Base-by-base conservation (phyloP, 2,329 filamentous ascomycete species). In the Samsoniella hepiali region DNA sequence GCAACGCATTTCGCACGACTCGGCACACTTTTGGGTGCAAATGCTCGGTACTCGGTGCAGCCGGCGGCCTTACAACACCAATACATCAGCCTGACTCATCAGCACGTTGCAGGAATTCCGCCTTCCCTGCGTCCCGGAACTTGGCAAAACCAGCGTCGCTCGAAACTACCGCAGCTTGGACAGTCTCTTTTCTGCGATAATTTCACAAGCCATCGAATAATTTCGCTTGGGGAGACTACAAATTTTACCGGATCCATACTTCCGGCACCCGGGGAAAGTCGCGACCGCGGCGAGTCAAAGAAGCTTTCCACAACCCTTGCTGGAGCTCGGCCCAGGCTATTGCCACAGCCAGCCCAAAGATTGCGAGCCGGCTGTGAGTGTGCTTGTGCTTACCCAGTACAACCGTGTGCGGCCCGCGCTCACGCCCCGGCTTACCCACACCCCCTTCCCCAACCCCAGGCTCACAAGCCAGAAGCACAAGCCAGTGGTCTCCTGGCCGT, bases 31-130 rank as follows among this genome's bases (percentile, higher is more conserved):
- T 38, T 10, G 56, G 17, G n/a, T 38, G 47, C 47, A 40, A 32
- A 44, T 29, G n/a, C 42, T 31, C 56, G 29, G 44, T 9, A 15
- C 44, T 44, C 38, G 34, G 27, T 38, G 10, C 54, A 31, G 54
- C 54, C 53, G 10, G 31, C 13, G 50, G 9, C 50, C 13, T 36
- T 42, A 17, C n/a, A 54, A 54, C 22, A 5, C 42, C 9, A 29
- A 47, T 22, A 42, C 49, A 61, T 61, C 58, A 61, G 58, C 49
- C 58, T 61, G 58, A 61, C 58, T 61, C 58, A 61, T 61, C 58
- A 34, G 27, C 50, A 53, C 38, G 27, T 9, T 38, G 27, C 40
- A n/a, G 27, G 5, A 38, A 53, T 22, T 42, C 9, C 58, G 5
- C 22, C 27, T 31, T n/a, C 22, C 27, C 11, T n/a, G n/a, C 15